Evolutionary conservation across 2,329 filamentous ascomycete species (phyloP).

Genomic region (Aureobasidium lini): DNA sequence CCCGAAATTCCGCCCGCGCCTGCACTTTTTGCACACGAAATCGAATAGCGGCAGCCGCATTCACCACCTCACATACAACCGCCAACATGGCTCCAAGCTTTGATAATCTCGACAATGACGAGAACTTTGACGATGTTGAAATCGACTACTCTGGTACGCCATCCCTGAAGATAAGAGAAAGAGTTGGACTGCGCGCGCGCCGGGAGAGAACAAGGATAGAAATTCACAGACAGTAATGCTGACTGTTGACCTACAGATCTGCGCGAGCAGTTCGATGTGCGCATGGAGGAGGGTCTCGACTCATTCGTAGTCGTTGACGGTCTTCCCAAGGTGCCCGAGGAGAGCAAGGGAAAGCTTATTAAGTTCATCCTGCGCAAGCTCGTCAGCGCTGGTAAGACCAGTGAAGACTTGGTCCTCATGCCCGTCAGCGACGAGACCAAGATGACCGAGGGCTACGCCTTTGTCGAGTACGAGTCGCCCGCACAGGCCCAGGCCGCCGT

Average conservation of each 20-base stretch:
- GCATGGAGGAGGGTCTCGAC: conserved; percentile 91
- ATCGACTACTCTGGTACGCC: conserved; percentile 71
- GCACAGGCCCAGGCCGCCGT: conserved; percentile 85
- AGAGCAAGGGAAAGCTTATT: conserved; percentile 86
- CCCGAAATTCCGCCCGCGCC: not conserved
- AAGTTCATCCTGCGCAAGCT: conserved; percentile 96
- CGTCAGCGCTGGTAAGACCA: conserved; percentile 73
- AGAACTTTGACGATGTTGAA: conserved; percentile 86
- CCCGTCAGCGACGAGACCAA: conserved; percentile 73
- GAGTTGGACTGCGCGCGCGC: not conserved
- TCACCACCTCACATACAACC: conserved; percentile 3
- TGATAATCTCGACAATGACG: conserved; percentile 76
- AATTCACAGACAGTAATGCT: not conserved
- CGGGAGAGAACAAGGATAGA: not conserved
- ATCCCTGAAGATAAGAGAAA: not conserved
- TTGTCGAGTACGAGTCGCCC: conserved; percentile 89
- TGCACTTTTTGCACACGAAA: conserved; percentile 9
- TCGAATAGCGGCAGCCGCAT: not conserved
- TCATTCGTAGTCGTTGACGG: conserved; percentile 95
- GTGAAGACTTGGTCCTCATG: conserved; percentile 88
- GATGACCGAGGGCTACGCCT: conserved; percentile 85
- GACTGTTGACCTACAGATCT: conserved; percentile 52
- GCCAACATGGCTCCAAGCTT: conserved; percentile 84
- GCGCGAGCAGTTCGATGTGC: conserved; percentile 88
- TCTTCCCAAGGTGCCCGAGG: conserved; percentile 79